Conservation (phyloP, 2,329 filamentous ascomycete genomes). For the Diaporthe amygdali region DNA sequence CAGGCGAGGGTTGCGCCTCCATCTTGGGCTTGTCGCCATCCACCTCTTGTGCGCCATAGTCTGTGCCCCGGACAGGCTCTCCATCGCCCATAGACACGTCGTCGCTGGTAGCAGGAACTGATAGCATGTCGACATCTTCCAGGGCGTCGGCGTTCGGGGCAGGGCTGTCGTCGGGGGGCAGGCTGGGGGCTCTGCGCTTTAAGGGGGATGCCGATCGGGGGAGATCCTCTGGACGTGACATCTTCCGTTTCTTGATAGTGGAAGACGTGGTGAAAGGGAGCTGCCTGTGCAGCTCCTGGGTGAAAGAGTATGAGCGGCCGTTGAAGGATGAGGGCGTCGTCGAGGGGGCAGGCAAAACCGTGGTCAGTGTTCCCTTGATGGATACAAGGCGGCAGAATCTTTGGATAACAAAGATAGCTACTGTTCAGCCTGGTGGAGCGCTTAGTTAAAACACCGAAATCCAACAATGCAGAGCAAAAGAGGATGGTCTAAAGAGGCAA, state of each 20-base stretch:
- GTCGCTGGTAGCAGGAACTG: conserved; percentile 31
- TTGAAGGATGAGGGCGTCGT: conserved; percentile 3
- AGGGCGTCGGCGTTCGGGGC: conserved; percentile 39
- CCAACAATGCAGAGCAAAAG: not conserved
- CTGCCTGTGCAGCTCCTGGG: conserved; percentile 66
- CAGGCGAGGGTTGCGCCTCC: conserved; percentile 1
- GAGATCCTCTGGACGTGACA: conserved; percentile 60
- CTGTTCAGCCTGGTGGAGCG: conserved; percentile 13
- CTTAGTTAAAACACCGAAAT: conserved; percentile 21
- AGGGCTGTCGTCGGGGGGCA: conserved; percentile 53
- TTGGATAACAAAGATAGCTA: conserved; percentile 16
- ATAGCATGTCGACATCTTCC: conserved; percentile 53
- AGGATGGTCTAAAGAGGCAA: not conserved
- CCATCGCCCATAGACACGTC: conserved; percentile 2
- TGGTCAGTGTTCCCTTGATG: conserved; percentile 3
- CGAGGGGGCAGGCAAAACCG: conserved; percentile 21
- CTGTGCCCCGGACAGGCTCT: conserved; percentile 11
- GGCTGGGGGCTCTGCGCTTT: conserved; percentile 67
- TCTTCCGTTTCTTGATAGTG: conserved; percentile 72
- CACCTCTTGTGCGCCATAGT: not conserved
- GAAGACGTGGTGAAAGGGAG: conserved; percentile 76
- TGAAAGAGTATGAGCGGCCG: conserved; percentile 27
- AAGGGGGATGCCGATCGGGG: conserved; percentile 69
- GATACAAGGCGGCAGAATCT: conserved; percentile 19
- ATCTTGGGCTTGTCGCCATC: not conserved